Base-by-base conservation (phyloP, 495 filamentous ascomycete species). In the Pyrenula aspistea region DNA sequence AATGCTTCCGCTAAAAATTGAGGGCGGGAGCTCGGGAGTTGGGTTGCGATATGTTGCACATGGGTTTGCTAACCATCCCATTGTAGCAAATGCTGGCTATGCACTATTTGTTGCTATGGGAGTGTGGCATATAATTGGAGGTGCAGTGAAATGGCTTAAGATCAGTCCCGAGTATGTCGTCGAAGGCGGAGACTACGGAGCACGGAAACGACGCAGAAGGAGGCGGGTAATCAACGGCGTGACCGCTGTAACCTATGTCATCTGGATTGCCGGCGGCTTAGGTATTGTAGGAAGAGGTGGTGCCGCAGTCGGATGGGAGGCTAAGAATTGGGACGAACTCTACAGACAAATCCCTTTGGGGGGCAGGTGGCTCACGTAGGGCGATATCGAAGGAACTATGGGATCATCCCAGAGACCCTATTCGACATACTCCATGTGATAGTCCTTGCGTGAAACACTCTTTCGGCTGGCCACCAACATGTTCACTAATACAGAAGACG, bases 41-140 rank as follows among this genome's bases (percentile, higher is more conserved):
- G 87, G 87, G 1, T 70, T 96, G 24, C 83, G 81, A 21, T 96
- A 84, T 67, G 81, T 95, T 0, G 83, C 83, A n/a, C 90, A 95
- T 68, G 91, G 89, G 2, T 90, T 96, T 66, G 83, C 82, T 47
- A 77, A 81, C 24, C 80, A 82, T 66, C 78, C 81, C 4, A 55
- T 79, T 12, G 71, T 87, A n/a, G 81, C 80, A 54, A 85, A 83
- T 70, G 57, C 75, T 1, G 81, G 85, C 15, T 95, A 91, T 63
- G 63, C 73, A 2, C 71, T 79, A 12, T 76, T 96, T 63, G 71
- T 96, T 22, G 77, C 76, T 2, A 68, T 86, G 0, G 88, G 83
- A 3, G 83, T 77, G 20, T 90, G 83, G 58, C 91, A 96, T 72
- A 81, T 91, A 61, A 79, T 88, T 22, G 94, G 88, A 77, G 91